These are phyloP conservation scores for Arthrinium phaeospermum DNA, from an alignment of 2,329 filamentous ascomycete species.

Conservation along the genomic window DNA sequence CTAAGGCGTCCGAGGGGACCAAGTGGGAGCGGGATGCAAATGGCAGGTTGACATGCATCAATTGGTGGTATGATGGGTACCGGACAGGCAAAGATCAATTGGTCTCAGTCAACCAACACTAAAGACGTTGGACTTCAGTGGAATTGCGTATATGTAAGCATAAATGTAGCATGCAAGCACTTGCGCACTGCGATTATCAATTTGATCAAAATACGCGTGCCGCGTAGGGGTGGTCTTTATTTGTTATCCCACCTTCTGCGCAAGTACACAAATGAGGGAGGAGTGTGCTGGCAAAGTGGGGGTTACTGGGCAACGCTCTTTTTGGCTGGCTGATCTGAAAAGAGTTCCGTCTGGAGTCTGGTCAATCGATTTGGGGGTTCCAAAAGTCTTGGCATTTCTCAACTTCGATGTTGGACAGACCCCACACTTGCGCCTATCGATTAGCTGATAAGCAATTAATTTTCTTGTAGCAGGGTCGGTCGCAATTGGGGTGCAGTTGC, in stretches of 20 bases:
- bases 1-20: background rate
- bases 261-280: background rate
- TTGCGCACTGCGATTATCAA: background rate
- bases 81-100: background rate
- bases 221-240: background rate
- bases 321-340: background rate
- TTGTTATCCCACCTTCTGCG: conserved; percentile 1
- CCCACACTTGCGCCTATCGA: conserved; percentile 10
- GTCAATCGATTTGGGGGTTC: background rate
- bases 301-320: conserved; percentile 10
- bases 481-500: background rate
- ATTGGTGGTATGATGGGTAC: background rate
- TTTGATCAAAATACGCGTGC: background rate
- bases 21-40: background rate
- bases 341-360: background rate
- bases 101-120: background rate
- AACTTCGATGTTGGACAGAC: background rate
- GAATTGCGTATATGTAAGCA: background rate
- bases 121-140: background rate
- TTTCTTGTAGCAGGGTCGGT: conserved; percentile 2
- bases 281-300: conserved; percentile 4
- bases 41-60: background rate
- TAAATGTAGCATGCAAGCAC: background rate
- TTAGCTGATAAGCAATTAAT: conserved; percentile 18
- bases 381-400: background rate